Evolutionary conservation across 129 eudicot genomes (phyloP).

Genomic region (Tagetes erecta): DNA sequence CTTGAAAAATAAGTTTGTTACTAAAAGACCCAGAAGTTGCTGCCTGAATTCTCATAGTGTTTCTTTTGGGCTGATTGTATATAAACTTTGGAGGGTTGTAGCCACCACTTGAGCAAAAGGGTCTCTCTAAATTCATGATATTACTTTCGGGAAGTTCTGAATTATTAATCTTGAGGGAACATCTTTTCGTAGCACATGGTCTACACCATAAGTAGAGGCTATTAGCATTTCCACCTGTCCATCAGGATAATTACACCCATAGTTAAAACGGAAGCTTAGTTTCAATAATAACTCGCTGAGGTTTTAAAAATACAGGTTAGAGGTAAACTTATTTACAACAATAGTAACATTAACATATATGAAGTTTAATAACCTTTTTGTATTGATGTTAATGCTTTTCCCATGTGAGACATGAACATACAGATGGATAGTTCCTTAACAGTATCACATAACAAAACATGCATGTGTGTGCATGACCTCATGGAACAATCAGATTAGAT

Average conservation of each 20-base stretch:
- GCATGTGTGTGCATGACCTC: not conserved
- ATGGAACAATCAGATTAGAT: not conserved
- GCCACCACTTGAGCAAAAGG: slow-evolving; percentile 20
- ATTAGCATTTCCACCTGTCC: slow-evolving; percentile 38
- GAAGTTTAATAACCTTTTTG: not conserved
- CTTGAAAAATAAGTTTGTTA: slow-evolving; percentile 35
- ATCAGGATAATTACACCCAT: slow-evolving; percentile 18
- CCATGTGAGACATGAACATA: not conserved
- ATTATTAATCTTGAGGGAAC: slow-evolving; percentile 27
- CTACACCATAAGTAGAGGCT: slow-evolving; percentile 16
- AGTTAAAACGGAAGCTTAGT: not conserved
- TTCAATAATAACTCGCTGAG: not conserved
- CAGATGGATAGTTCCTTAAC: not conserved
- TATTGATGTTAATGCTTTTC: not conserved
- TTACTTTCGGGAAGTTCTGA: slow-evolving; percentile 26
- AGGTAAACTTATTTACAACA: not conserved
- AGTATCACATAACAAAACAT: not conserved
- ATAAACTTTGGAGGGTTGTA: slow-evolving; percentile 15
- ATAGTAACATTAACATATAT: not conserved
- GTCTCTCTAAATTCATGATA: slow-evolving; percentile 28
- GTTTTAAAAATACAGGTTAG: not conserved
- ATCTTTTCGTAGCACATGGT: slow-evolving; percentile 11
- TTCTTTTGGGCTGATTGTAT: slow-evolving; percentile 28
- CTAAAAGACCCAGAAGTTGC: slow-evolving; percentile 53
- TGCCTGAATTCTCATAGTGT: slow-evolving; percentile 38